Evolutionary conservation across 805 yeast genomes (phyloP).

Genomic region (Ogataea parapolymorpha): DNA sequence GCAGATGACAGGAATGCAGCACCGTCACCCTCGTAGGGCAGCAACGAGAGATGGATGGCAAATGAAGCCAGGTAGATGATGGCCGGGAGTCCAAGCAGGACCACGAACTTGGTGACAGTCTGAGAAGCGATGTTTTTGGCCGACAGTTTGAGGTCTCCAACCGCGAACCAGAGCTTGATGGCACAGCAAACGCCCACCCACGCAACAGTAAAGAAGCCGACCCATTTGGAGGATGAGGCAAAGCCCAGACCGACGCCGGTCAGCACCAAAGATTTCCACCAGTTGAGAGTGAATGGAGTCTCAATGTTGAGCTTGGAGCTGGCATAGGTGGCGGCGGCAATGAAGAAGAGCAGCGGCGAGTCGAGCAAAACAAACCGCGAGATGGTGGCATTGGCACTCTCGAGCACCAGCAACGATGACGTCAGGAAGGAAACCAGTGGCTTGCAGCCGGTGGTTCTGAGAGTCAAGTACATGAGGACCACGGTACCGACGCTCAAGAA

Average conservation of each 20-base stretch:
- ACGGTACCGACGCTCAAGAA: conserved; percentile 66
- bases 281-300: conserved; percentile 53
- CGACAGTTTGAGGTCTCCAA: conserved; percentile 65
- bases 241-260: conserved; percentile 70
- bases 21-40: conserved; percentile 66
- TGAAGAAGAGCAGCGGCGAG: conserved; percentile 72
- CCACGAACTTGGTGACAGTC: conserved; percentile 46
- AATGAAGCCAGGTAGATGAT: conserved; percentile 56
- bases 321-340: conserved; percentile 66
- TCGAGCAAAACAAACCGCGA: conserved; percentile 74
- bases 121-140: conserved; percentile 43
- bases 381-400: conserved; percentile 67
- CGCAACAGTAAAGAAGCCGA: conserved; percentile 74
- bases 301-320: conserved; percentile 64
- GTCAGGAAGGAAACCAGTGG: conserved; percentile 59
- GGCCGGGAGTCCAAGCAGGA: conserved; percentile 58
- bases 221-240: conserved; percentile 78
- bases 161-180: conserved; percentile 63
- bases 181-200: conserved; percentile 69
- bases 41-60: conserved; percentile 57
- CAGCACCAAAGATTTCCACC: conserved; percentile 60
- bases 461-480: conserved; percentile 59
- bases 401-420: conserved; percentile 54
- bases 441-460: conserved; percentile 69
- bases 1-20: conserved; percentile 69